Evolutionary conservation across 2,329 filamentous ascomycete species (phyloP).

Genomic region (Colletotrichum costaricense): DNA sequence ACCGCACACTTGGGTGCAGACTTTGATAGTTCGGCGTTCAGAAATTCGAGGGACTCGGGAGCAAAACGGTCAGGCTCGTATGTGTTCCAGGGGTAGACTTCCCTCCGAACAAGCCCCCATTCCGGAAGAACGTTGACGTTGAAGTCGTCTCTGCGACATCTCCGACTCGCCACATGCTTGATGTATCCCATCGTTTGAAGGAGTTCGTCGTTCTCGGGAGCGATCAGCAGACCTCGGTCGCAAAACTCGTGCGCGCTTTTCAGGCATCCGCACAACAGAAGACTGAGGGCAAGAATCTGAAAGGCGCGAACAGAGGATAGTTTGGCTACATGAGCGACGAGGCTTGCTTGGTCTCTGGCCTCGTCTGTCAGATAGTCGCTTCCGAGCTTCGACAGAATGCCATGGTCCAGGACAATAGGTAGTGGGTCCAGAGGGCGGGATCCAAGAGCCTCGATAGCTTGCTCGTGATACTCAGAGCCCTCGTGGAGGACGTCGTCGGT

Average conservation of each 20-base stretch:
- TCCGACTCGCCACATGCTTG: conserved; percentile 60
- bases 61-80: conserved; percentile 78
- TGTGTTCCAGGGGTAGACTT: conserved; percentile 77
- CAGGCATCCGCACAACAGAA: conserved; percentile 75
- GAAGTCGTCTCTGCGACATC: conserved; percentile 58
- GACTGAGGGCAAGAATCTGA: conserved; percentile 67
- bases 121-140: conserved; percentile 72
- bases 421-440: conserved; percentile 48
- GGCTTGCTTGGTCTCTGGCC: conserved; percentile 46
- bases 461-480: conserved; percentile 84
- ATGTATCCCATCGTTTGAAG: conserved; percentile 65
- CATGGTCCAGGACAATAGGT: conserved; percentile 59
- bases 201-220: conserved; percentile 67
- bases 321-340: conserved; percentile 54
- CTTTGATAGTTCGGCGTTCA: conserved; percentile 76
- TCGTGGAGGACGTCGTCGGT: conserved; percentile 84
- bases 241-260: conserved; percentile 76
- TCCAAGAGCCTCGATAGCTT: conserved; percentile 66
- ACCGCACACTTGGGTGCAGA: conserved; percentile 88
- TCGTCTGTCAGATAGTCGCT: conserved; percentile 47
- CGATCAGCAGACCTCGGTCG: conserved; percentile 67
- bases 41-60: conserved; percentile 72
- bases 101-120: conserved; percentile 74
- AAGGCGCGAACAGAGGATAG: conserved; percentile 68
- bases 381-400: conserved; percentile 46